phyloP scores from a whole-genome alignment of 768 basidiomycete species.

The Mycena venus region DNA sequence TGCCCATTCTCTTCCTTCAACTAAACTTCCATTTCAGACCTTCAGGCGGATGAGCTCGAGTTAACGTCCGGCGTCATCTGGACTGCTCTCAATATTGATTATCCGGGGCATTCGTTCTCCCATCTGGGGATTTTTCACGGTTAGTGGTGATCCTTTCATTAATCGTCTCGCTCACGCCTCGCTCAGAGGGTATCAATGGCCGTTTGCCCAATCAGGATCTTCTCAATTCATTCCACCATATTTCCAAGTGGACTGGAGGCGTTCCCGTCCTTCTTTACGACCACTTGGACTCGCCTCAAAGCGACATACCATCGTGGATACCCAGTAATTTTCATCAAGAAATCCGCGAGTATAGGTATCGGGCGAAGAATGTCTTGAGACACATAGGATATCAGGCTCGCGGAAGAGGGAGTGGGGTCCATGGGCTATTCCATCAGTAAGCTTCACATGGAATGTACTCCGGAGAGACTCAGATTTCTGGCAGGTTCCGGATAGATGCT shows the following conservation, averaged over 20 bases:
- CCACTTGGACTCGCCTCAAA: slow-evolving; percentile 64
- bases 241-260: slow-evolving; percentile 79
- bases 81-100: slow-evolving; percentile 95
- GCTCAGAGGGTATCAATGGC: slow-evolving; percentile 92
- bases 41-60: slow-evolving; percentile 72
- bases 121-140: slow-evolving; percentile 97
- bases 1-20: not conserved
- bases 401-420: slow-evolving; percentile 88
- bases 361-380: slow-evolving; percentile 75
- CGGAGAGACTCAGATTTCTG: slow-evolving; percentile 10
- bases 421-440: slow-evolving; percentile 91
- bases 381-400: slow-evolving; percentile 82
- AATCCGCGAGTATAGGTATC: slow-evolving; percentile 66
- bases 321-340: slow-evolving; percentile 59
- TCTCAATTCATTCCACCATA: slow-evolving; percentile 82
- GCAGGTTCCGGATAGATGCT: slow-evolving; percentile 93
- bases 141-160: slow-evolving; percentile 48
- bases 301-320: slow-evolving; percentile 57
- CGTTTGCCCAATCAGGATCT: slow-evolving; percentile 97
- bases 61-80: slow-evolving; percentile 91
- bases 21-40: slow-evolving; percentile 57
- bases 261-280: slow-evolving; percentile 89
- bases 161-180: slow-evolving; percentile 10
- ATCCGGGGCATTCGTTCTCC: slow-evolving; percentile 96
- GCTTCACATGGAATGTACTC: slow-evolving; percentile 33